Percentiles rank a stretch among this genome's conserved stretches.
Conservation (phyloP, 768 basidiomycete genomes). For the Termitomyces sp. region DNA sequence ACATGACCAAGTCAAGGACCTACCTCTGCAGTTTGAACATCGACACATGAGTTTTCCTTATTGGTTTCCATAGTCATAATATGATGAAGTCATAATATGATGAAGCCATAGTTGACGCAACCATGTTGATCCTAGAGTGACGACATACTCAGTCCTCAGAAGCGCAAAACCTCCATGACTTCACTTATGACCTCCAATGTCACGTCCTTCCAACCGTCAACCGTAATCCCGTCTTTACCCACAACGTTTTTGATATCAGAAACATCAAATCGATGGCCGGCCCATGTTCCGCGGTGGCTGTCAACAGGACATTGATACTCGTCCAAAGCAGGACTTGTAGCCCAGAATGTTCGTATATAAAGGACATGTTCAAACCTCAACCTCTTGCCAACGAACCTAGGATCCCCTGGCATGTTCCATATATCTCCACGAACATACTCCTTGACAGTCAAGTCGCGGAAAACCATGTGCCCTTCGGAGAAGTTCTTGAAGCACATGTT, state of each 20-base stretch:
- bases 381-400: not conserved
- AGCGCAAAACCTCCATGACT: not conserved
- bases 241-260: not conserved
- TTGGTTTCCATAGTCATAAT: too few relatives aligned
- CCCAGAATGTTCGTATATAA: not conserved
- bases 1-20: too few relatives aligned
- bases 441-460: not conserved
- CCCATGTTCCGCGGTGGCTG: not conserved
- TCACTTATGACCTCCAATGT: not conserved
- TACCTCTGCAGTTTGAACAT: too few relatives aligned
- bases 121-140: not conserved
- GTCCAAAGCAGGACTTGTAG: not conserved
- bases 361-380: not conserved
- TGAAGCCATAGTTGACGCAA: too few relatives aligned
- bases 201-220: constrained; percentile 4
- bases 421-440: not conserved
- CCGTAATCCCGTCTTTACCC: not conserved
- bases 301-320: not conserved
- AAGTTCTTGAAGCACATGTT: not conserved
- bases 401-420: not conserved
- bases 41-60: too few relatives aligned
- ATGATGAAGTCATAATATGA: too few relatives aligned
- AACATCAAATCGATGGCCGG: constrained; percentile 4
- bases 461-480: not conserved
- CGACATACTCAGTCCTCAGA: too few relatives aligned